Conservation (phyloP, 345 rosid genomes). For the Eucalyptus urophylla region DNA sequence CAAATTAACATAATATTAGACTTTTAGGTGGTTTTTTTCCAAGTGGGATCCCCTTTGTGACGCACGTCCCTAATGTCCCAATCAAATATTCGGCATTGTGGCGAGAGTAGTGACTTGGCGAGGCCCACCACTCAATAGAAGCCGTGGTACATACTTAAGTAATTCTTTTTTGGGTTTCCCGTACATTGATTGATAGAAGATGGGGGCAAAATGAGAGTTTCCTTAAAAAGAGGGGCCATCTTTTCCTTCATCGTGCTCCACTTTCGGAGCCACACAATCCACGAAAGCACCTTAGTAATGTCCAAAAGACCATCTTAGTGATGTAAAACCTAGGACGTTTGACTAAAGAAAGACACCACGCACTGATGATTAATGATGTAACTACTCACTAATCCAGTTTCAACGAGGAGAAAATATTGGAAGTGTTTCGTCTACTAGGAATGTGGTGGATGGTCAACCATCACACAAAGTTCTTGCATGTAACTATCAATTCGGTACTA, state of each 20-base stretch:
- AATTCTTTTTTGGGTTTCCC: not conserved
- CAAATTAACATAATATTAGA: no score
- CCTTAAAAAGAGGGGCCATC: not conserved
- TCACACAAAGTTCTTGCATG: not conserved
- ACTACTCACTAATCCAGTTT: not conserved
- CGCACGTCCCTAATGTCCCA: not conserved
- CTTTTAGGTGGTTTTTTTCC: not conserved
- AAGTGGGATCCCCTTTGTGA: not conserved
- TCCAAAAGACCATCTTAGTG: rapidly evolving
- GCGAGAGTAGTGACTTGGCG: not conserved
- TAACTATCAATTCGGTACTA: rapidly evolving
- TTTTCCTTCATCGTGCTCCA: not conserved
- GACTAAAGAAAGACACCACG: not conserved
- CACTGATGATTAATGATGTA: not conserved
- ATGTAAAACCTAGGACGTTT: not conserved
- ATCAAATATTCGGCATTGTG: not conserved
- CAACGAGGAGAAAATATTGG: not conserved
- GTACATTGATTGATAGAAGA: not conserved
- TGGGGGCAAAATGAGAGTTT: not conserved
- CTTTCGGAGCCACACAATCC: not conserved
- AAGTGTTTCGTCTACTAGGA: not conserved
- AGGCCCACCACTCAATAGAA: not conserved
- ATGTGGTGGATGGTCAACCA: not conserved
- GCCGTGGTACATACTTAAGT: not conserved
- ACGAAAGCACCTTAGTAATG: not conserved